phyloP scores from a whole-genome alignment of 371 early-diverging fungal genomes.

The Lichtheimia corymbifera region DNA sequence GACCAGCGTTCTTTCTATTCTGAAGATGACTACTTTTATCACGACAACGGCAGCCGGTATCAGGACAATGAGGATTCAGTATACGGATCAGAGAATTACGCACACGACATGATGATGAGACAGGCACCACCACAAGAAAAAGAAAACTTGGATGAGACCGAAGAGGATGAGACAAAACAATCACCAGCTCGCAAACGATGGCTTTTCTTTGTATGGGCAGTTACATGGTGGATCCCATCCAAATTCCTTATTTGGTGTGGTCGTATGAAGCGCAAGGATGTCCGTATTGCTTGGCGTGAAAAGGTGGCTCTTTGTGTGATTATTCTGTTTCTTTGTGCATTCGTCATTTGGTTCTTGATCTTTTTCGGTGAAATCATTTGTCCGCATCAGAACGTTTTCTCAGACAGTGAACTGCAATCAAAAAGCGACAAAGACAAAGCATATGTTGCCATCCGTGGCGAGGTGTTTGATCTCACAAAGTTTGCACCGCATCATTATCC shows the following conservation, averaged over 20 bases:
- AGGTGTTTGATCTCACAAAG: slow-evolving; percentile 67
- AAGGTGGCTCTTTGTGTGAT: slow-evolving; percentile 91
- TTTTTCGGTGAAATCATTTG: slow-evolving; percentile 88
- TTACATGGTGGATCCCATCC: slow-evolving; percentile 90
- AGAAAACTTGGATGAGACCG: slow-evolving; percentile 44
- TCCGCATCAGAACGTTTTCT: slow-evolving; percentile 77
- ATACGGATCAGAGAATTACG: slow-evolving; percentile 15
- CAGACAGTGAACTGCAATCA: slow-evolving; percentile 55
- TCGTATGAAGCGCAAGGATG: slow-evolving; percentile 79
- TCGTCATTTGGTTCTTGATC: slow-evolving; percentile 89
- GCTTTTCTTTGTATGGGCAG: slow-evolving; percentile 79
- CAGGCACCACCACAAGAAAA: slow-evolving; percentile 15
- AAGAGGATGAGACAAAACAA: slow-evolving; percentile 40
- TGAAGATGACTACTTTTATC: slow-evolving; percentile 56
- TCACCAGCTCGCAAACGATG: slow-evolving; percentile 67
- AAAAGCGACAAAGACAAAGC: slow-evolving; percentile 43
- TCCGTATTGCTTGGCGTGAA: slow-evolving; percentile 95
- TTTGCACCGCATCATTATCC: slow-evolving; percentile 65
- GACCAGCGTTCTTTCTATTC: slow-evolving; percentile 72
- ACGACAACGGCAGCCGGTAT: slow-evolving; percentile 14
- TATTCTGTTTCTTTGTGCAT: slow-evolving; percentile 77
- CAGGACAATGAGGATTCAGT: slow-evolving; percentile 13
- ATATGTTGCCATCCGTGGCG: slow-evolving; percentile 71
- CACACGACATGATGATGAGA: slow-evolving; percentile 14
- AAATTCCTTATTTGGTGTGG: slow-evolving; percentile 67